A percentile compares a stretch with the other conserved stretches of the same genome.
Conservation (phyloP, 352 stramenopile genomes). For the Phytophthora macrochlamydospora region DNA sequence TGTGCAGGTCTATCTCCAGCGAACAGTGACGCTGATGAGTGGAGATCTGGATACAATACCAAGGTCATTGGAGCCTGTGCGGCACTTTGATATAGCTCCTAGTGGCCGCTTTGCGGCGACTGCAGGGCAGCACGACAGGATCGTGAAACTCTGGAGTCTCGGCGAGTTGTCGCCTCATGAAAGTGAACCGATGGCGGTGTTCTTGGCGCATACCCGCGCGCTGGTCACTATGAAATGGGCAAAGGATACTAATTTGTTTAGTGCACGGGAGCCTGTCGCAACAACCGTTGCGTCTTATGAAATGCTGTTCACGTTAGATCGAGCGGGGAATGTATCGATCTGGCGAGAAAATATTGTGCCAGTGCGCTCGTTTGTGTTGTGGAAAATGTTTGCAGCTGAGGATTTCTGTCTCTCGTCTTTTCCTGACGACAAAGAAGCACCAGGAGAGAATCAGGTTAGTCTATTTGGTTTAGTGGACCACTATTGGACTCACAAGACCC, state of each 20-base stretch:
- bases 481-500: slow-evolving; percentile 41
- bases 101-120: slow-evolving; percentile 71
- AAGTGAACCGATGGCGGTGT: slow-evolving; percentile 57
- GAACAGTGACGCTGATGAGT: slow-evolving; percentile 53
- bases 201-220: slow-evolving; percentile 66
- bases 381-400: slow-evolving; percentile 56
- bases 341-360: slow-evolving; percentile 71
- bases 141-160: slow-evolving; percentile 77
- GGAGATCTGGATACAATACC: slow-evolving; percentile 6
- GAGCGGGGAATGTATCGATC: slow-evolving; percentile 65
- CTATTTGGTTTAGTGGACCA: slow-evolving; percentile 42
- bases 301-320: slow-evolving; percentile 83
- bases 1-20: slow-evolving; percentile 79
- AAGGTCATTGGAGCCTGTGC: slow-evolving; percentile 28
- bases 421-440: slow-evolving; percentile 5
- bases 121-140: slow-evolving; percentile 56
- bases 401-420: slow-evolving; percentile 40
- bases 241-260: slow-evolving; percentile 63
- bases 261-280: slow-evolving; percentile 26
- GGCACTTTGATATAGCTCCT: slow-evolving; percentile 68
- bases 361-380: slow-evolving; percentile 65
- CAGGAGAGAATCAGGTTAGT: slow-evolving; percentile 14
- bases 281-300: slow-evolving; percentile 38
- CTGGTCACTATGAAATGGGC: slow-evolving; percentile 60
- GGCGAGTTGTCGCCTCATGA: slow-evolving; percentile 56